A percentile compares a stretch with the other conserved stretches of the same genome.
phyloP scores from a whole-genome alignment of 345 rosid species.

The Noccaea caerulescens region DNA sequence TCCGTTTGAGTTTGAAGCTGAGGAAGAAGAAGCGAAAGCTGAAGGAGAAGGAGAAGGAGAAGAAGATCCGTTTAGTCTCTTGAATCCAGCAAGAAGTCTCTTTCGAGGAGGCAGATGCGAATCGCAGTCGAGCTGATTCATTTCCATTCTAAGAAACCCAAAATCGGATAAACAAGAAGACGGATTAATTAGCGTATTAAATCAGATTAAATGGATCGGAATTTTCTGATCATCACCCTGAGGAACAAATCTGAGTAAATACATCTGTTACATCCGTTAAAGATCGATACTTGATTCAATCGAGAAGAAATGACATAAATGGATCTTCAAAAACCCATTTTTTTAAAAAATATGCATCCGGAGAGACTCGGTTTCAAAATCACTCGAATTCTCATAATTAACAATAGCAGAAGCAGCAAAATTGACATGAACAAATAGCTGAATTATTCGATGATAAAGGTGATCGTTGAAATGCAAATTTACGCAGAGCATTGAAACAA shows the following conservation, averaged over 20 bases:
- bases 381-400: slow-evolving; percentile 1
- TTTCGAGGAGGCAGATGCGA: slow-evolving; percentile 95
- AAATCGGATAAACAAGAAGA: slow-evolving; percentile 35
- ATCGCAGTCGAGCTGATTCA: slow-evolving; percentile 77
- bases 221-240: slow-evolving; percentile 13
- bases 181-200: not conserved
- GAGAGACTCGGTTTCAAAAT: slow-evolving; percentile 8
- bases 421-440: slow-evolving; percentile 3
- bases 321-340: slow-evolving; percentile 12
- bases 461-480: slow-evolving; percentile 6
- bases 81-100: slow-evolving; percentile 85
- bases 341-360: not conserved
- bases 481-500: slow-evolving; percentile 9
- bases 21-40: slow-evolving; percentile 46
- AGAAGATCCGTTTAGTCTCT: slow-evolving; percentile 65
- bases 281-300: slow-evolving; percentile 21
- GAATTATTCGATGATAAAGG: slow-evolving; percentile 9
- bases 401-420: not conserved
- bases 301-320: not conserved
- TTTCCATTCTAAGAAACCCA: slow-evolving; percentile 58
- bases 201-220: not conserved
- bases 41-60: slow-evolving; percentile 36
- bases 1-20: slow-evolving; percentile 44
- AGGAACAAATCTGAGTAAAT: not conserved
- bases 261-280: not conserved